phyloP scores from a whole-genome alignment of 1,284 basidiomycete genomes.

The Cryptococcus sp. region DNA sequence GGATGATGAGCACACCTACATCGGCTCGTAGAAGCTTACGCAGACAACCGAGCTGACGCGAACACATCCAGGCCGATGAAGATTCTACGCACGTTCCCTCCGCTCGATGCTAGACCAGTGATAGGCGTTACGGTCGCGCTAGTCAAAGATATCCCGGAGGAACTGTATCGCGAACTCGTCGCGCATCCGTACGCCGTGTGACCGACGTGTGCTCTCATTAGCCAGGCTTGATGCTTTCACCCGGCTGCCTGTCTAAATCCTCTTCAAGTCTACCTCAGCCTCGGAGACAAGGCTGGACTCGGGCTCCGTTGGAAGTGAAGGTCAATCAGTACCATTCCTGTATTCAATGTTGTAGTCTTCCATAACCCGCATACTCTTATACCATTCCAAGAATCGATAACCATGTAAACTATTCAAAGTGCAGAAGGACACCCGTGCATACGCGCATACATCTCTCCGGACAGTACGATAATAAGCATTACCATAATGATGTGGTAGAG shows the following conservation, averaged over 20 bases:
- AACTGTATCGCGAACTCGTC: slow-evolving; percentile 87
- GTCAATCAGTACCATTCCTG: background rate
- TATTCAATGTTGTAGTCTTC: too few species aligned
- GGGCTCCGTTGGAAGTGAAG: too few species aligned
- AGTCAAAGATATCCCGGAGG: slow-evolving; percentile 82
- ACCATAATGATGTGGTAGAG: background rate
- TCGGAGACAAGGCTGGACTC: too few species aligned
- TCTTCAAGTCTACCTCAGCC: too few species aligned
- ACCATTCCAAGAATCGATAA: too few species aligned
- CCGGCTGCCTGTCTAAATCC: too few species aligned
- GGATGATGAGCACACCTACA: too few species aligned
- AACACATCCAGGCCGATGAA: slow-evolving; percentile 76
- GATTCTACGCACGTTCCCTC: slow-evolving; percentile 89
- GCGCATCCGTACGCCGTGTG: slow-evolving; percentile 69
- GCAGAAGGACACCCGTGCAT: background rate
- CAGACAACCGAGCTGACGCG: slow-evolving; percentile 5
- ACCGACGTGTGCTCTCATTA: too few species aligned
- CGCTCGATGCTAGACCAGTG: slow-evolving; percentile 80
- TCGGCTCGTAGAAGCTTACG: background rate
- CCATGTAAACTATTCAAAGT: too few species aligned
- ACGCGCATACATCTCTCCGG: background rate
- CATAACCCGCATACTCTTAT: too few species aligned
- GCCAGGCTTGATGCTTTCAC: too few species aligned
- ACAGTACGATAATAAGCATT: background rate
- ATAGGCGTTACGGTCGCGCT: slow-evolving; percentile 91